phyloP scores from a whole-genome alignment of 805 yeast genomes.

The Aciculoconidium aculeatum region DNA sequence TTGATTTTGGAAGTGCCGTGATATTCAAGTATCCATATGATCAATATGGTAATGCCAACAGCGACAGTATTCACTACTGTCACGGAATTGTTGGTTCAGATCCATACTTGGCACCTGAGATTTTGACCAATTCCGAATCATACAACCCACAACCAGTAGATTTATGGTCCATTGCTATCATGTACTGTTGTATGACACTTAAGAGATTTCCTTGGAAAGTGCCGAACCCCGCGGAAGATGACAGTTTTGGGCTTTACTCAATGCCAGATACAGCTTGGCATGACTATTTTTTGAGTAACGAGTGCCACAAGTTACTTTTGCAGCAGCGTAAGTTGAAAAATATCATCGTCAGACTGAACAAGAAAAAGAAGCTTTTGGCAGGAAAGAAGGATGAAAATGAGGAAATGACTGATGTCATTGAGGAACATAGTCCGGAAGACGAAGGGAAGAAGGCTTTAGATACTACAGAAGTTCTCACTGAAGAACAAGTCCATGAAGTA shows the following conservation, averaged over 20 bases:
- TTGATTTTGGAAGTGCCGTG: constrained; percentile 82
- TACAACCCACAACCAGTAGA: constrained; percentile 79
- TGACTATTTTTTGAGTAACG: constrained; percentile 68
- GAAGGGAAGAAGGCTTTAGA: constrained; percentile 16
- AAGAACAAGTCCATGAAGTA: constrained; percentile 27
- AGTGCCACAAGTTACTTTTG: constrained; percentile 60
- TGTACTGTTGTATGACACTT: constrained; percentile 81
- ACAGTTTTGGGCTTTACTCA: constrained; percentile 61
- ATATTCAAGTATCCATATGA: constrained; percentile 69
- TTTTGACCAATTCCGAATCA: constrained; percentile 42
- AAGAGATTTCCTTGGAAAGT: constrained; percentile 87
- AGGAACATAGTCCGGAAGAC: constrained; percentile 1
- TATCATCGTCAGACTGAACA: constrained; percentile 36
- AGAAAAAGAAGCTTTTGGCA: constrained; percentile 27
- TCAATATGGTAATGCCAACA: constrained; percentile 28
- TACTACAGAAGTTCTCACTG: constrained; percentile 24
- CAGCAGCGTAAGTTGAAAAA: constrained; percentile 54
- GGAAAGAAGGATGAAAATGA: constrained; percentile 6
- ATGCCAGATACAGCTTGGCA: constrained; percentile 69
- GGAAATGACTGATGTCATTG: constrained; percentile 10
- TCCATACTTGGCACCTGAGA: constrained; percentile 85
- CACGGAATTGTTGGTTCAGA: constrained; percentile 83
- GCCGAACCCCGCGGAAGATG: constrained; percentile 55
- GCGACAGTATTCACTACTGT: constrained; percentile 19
- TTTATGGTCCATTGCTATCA: constrained; percentile 80